Evolutionary conservation across 768 basidiomycete genomes (phyloP).

Genomic region (Termitomyces sp.): DNA sequence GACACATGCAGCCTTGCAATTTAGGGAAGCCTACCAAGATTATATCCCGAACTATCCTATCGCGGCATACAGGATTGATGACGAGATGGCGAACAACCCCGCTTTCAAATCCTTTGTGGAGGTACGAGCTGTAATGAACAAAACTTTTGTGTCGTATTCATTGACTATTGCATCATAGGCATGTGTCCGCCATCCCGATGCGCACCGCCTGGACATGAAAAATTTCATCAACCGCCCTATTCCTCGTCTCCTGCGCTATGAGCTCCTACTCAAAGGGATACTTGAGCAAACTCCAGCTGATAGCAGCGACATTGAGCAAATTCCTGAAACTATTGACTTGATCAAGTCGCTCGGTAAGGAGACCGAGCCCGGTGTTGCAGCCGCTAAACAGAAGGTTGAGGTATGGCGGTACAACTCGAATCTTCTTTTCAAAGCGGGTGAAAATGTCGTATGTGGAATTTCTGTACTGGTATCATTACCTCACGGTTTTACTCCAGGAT

Average conservation of each 20-base stretch:
- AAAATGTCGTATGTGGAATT: conserved; percentile 45
- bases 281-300: conserved; percentile 66
- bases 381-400: conserved; percentile 85
- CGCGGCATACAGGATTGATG: conserved; percentile 81
- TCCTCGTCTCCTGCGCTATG: conserved; percentile 84
- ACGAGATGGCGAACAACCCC: conserved; percentile 79
- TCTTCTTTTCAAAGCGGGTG: conserved; percentile 74
- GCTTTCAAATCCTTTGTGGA: conserved; percentile 82
- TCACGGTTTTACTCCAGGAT: conserved; percentile 38
- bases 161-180: conserved; percentile 20
- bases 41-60: conserved; percentile 93
- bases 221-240: conserved; percentile 91
- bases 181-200: conserved; percentile 61
- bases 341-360: conserved; percentile 85
- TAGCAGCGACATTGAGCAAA: conserved; percentile 78
- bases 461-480: not conserved
- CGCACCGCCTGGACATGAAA: conserved; percentile 86
- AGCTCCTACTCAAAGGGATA: conserved; percentile 77
- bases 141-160: conserved; percentile 12
- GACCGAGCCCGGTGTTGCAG: conserved; percentile 80
- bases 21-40: conserved; percentile 88
- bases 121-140: conserved; percentile 32
- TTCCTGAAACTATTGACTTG: conserved; percentile 82
- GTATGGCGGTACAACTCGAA: conserved; percentile 83
- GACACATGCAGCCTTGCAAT: conserved; percentile 87